Conservation (phyloP, 257 asterid genomes). For the Datura wrightii region DNA sequence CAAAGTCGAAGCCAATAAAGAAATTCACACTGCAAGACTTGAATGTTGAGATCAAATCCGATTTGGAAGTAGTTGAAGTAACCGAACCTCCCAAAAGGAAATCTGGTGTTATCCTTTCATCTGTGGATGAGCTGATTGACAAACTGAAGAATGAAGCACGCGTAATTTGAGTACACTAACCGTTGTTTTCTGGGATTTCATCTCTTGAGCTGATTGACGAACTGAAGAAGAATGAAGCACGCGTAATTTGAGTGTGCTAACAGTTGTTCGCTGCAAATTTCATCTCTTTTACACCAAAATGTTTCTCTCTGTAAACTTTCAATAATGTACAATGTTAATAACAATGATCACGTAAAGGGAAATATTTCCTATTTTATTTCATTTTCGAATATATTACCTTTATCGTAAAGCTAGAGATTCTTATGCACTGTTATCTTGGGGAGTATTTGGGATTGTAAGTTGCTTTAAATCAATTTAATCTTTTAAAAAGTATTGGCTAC, state of each 20-base stretch:
- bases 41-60: constrained; percentile 72
- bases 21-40: constrained; percentile 72
- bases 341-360: constrained; percentile 11
- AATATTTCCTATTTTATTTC: not conserved
- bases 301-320: not conserved
- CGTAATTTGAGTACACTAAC: constrained; percentile 47
- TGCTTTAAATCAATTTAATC: not conserved
- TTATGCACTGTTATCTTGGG: not conserved
- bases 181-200: not conserved
- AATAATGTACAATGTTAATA: not conserved
- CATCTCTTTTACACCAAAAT: not conserved
- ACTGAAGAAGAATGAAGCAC: constrained; percentile 85
- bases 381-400: not conserved
- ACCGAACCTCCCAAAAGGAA: constrained; percentile 92
- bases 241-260: constrained; percentile 48
- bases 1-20: constrained; percentile 82
- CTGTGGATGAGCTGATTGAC: constrained; percentile 91
- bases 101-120: constrained; percentile 79
- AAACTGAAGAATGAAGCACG: constrained; percentile 84
- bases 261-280: not conserved
- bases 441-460: not conserved
- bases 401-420: not conserved
- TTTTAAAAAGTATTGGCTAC: not conserved
- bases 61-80: constrained; percentile 76
- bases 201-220: constrained; percentile 64